Conservation (phyloP, 1,284 basidiomycete species). For the Sanguinoderma infundibulare region DNA sequence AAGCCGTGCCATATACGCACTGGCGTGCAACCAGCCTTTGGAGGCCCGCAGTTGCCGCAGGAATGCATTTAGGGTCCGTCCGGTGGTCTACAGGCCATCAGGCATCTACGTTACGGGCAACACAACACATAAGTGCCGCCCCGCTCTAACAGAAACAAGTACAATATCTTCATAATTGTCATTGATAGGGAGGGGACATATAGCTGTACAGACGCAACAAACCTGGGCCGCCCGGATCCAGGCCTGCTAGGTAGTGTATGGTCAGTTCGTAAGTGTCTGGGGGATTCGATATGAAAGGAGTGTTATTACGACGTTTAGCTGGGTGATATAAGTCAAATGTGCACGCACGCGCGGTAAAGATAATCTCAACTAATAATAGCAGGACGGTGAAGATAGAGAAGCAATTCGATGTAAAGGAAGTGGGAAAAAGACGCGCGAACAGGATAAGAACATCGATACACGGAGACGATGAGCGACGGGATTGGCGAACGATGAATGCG, state of each 20-base stretch:
- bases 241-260: slow-evolving; percentile 24
- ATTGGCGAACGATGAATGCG: neutral
- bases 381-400: slow-evolving; percentile 1
- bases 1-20: too few species aligned
- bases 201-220: slow-evolving; percentile 22
- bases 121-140: neutral
- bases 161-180: slow-evolving; percentile 28
- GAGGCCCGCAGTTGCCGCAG: too few species aligned
- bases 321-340: neutral
- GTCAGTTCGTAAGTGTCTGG: slow-evolving; percentile 30
- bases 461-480: neutral
- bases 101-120: neutral
- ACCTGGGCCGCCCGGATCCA: slow-evolving; percentile 14
- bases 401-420: neutral
- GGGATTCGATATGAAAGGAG: slow-evolving; percentile 5
- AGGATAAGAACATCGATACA: neutral
- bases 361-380: slow-evolving; percentile 17
- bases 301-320: slow-evolving; percentile 16
- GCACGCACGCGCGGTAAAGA: neutral
- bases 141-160: slow-evolving; percentile 11
- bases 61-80: neutral
- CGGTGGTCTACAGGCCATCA: neutral
- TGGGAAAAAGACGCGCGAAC: neutral
- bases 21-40: too few species aligned
- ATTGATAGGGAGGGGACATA: slow-evolving; percentile 25